Evolutionary conservation across 306 rosid species (phyloP), one percentile per base, ranked within the genome.

Genomic region (Medicago ruthenica): DNA sequence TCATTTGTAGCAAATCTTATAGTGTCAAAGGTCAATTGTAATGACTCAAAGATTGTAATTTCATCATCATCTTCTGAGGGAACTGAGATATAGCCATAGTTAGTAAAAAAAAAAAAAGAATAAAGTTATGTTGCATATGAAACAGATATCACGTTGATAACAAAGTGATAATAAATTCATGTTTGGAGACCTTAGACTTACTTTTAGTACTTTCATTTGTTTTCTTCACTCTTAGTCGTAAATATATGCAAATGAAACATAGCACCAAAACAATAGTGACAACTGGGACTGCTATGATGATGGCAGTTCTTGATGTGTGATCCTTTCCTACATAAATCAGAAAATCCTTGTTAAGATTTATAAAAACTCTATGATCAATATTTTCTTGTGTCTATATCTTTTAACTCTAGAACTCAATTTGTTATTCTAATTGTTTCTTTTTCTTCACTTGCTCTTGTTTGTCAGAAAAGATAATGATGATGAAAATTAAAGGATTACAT

Each of bases 231-330:
- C 10, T 37, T 41, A 14, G 39, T 41, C 18, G 57, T 41, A 14
- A 36, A 53, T 17, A 61, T 34, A 76, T 24, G 45, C 77, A 75
- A 7, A 75, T 18, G 55, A 76, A 17, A 36, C 3, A 8, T 18
- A 76, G 36, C 27, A 66, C 18, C 1, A 67, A 58, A 68, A 14
- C 61, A 58, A 39, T n/a, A 59, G 6, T 13, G 2, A 47, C n/a
- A 18, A 50, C 9, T 2, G 79, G 42, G 18, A 65, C 58, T 54
- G 60, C 20, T 64, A 81, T 14, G 40, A 14, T n/a, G 0, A 36
- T 71, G 17, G 12, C 2, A n/a, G 21, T 70, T 60, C 65, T 59
- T 40, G 40, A 7, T 50, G 16, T 47, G 16, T 18, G 71, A 70
- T 6, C 27, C 11, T 47, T 70, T 61, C 58, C 82, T 74, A 37